Conservation (phyloP, 2,329 filamentous ascomycete species). For the Aureobasidium sp. region DNA sequence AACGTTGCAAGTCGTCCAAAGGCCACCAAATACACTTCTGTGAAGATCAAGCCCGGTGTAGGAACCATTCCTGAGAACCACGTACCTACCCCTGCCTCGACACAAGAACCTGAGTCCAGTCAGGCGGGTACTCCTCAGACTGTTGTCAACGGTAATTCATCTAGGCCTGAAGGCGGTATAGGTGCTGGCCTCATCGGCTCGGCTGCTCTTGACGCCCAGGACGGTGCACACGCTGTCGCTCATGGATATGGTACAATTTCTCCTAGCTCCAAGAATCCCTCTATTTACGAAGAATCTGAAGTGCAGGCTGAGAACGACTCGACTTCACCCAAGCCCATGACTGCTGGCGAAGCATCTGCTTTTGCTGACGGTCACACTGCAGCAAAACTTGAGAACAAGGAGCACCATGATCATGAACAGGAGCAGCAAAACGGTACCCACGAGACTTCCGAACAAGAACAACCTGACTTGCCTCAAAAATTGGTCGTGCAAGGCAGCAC, state of each 20-base stretch:
- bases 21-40: constrained; percentile 53
- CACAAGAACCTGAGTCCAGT: constrained; percentile 3
- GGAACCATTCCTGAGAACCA: constrained; percentile 36
- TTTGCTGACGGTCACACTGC: constrained; percentile 16
- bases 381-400: background rate
- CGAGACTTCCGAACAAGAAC: constrained; percentile 12
- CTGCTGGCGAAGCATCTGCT: constrained; percentile 18
- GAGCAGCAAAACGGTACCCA: constrained; percentile 5
- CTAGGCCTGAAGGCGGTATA: constrained; percentile 45
- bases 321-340: constrained; percentile 13
- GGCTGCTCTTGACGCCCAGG: constrained; percentile 53
- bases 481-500: constrained; percentile 10
- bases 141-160: constrained; percentile 16
- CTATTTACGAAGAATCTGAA: constrained; percentile 3
- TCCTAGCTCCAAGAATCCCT: background rate
- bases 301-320: background rate
- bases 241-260: constrained; percentile 40
- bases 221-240: constrained; percentile 56
- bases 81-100: background rate
- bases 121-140: background rate
- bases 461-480: constrained; percentile 14
- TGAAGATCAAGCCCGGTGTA: constrained; percentile 58
- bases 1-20: constrained; percentile 56
- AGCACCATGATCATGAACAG: background rate
- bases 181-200: constrained; percentile 48